Evolutionary conservation across 257 asterid genomes (phyloP), one percentile per base, ranked within the genome.

Genomic region (Perilla frutescens): DNA sequence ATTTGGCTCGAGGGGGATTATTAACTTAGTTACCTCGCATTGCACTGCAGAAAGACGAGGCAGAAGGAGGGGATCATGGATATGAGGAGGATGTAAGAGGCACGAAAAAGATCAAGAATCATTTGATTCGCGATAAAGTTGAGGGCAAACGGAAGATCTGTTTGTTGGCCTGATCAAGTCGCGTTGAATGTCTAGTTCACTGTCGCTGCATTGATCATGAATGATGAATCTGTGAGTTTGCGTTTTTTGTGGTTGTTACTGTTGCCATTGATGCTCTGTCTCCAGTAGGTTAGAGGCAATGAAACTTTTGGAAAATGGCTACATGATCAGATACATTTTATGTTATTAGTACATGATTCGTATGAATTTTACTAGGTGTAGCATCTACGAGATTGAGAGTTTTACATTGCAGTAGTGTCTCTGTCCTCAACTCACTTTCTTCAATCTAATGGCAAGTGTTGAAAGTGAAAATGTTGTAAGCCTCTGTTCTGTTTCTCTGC

Each of bases 91-190:
- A 62, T 55, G 63, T 44, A 2, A 56, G 58, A 73, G 29, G 58
- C 12, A 39, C 57, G 15, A 61, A 60, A 10, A 53, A 49, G 66
- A 71, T 41, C 11, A 68, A 72, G 75, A 79, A 72, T 43, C 55
- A 8, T 32, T 40, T 74, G 41, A 13, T 57, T 41, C 60, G 37
- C 14, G 74, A 51, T 57, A 63, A 66, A 73, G 66, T 57, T 8
- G 57, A 34, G 15, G 79, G 79, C 66, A 81, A 75, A 75, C 51
- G 62, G 79, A 75, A 86, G 77, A 70, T 75, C 41, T 36, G 72
- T 62, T 62, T 36, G 72, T 57, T 62, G 74, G 85, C 85, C 76
- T 20, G 81, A 73, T 80, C 75, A 68, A 77, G 60, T 73, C 68
- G 62, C 79, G 66, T 47, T 78, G 40, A 82, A 72, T 72, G 74